Percentiles rank a stretch among this genome's conserved stretches.
Conservation (phyloP, 179 eudicot species). For the Gypsophila paniculata region DNA sequence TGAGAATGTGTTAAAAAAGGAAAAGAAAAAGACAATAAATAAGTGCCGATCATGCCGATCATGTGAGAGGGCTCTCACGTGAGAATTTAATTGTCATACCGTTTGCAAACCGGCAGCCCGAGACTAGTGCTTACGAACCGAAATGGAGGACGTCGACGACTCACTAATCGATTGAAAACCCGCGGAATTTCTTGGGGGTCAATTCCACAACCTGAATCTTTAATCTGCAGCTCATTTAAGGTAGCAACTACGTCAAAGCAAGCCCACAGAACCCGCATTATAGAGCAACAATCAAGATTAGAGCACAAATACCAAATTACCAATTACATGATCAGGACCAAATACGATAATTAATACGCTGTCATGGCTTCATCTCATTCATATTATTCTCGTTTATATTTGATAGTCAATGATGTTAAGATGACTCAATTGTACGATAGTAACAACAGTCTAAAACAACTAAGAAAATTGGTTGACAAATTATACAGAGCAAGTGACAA, state of each 20-base stretch:
- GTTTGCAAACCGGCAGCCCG: constrained; percentile 65
- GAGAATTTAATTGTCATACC: constrained; percentile 30
- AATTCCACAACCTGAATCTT: constrained; percentile 66
- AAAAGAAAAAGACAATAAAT: too few relatives aligned
- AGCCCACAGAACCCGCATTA: not conserved
- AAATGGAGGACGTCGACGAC: constrained; percentile 26
- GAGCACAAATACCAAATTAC: not conserved
- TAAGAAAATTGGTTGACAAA: not conserved
- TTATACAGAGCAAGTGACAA: not conserved
- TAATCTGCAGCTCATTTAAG: constrained; percentile 37
- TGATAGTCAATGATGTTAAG: too few relatives aligned
- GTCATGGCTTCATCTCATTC: not conserved
- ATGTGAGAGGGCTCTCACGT: too few relatives aligned
- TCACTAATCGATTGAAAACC: constrained; percentile 39
- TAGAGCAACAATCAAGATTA: not conserved
- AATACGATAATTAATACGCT: not conserved
- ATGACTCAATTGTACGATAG: too few relatives aligned
- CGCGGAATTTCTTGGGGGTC: constrained; percentile 37
- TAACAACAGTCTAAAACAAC: not conserved
- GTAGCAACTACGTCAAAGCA: constrained; percentile 4
- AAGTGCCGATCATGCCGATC: too few relatives aligned
- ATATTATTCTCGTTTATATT: too few relatives aligned
- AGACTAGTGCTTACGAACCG: constrained; percentile 31
- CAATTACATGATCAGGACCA: not conserved
- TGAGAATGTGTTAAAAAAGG: too few relatives aligned